Base-by-base conservation (phyloP, 176 grass and related monocot species). In the Aegilops bicornis region DNA sequence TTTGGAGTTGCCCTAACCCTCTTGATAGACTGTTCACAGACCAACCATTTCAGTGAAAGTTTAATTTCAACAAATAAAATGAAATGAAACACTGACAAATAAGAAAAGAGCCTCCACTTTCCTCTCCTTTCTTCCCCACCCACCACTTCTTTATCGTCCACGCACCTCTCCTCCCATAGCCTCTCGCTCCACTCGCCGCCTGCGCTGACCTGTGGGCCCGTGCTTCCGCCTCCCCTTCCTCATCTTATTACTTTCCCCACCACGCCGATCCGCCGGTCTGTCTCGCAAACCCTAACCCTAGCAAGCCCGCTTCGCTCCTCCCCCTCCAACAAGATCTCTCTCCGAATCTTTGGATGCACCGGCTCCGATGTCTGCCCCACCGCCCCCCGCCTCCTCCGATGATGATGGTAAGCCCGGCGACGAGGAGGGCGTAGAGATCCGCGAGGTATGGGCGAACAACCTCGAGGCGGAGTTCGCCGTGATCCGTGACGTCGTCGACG, bases 391-490 rank as follows among this genome's bases (percentile, higher is more conserved):
- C 74, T 20, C 73, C 43, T 50, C 73, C 43, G 30, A 30, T 5
- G 73, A 76, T 43, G 73, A 76, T 30, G 60, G 61, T 29, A 76
- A 66, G 14, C 67, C 78, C 45, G 13, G 16, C 47, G 74, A 52
- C 37, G 75, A 80, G 0, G 80, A 87, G 23, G 73, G 69, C 67
- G 79, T 94, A 83, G 85, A 97, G 79, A 97, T 97, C 86, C 95
- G 95, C 25, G 86, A 97, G 16, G 95, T 97, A 35, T 97, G 92
- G 92, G 78, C 74, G 11, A n/a, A 56, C 23, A 97, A 97, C 80
- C 88, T 97, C 37, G 85, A 97, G 73, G 78, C 73, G 59, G 95
- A 97, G 87, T 80, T 97, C 81, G 82, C 87, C 58, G 70, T 87
- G 86, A 97, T 97, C 66, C 86, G 90, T 66, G 77, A 73, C 14